A percentile compares a stretch with the other conserved stretches of the same genome.
Conservation (phyloP, 2,329 filamentous ascomycete species). For the Sordariomycetes sp. region DNA sequence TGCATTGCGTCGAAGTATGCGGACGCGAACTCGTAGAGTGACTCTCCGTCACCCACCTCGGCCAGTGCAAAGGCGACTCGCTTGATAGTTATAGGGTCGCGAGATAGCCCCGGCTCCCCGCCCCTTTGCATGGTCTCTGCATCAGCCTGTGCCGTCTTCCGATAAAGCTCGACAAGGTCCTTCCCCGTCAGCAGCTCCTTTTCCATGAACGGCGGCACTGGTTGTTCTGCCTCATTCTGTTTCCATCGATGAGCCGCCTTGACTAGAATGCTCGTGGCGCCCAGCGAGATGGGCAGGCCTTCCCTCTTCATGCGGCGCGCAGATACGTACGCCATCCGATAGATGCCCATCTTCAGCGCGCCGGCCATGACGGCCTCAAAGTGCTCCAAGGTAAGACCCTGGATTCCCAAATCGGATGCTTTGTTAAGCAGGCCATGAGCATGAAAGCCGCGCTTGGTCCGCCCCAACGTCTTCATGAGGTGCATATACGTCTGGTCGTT, state of each 20-base stretch:
- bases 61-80: constrained; percentile 22
- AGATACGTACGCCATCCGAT: constrained; percentile 27
- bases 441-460: constrained; percentile 36
- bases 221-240: constrained; percentile 27
- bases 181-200: constrained; percentile 14
- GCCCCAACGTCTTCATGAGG: constrained; percentile 36
- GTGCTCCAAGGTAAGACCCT: constrained; percentile 32
- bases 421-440: constrained; percentile 36
- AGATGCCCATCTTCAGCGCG: constrained; percentile 24
- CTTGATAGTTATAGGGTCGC: constrained; percentile 15
- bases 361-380: constrained; percentile 22
- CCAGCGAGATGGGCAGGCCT: constrained; percentile 29
- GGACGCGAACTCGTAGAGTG: constrained; percentile 45
- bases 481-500: constrained; percentile 37
- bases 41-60: constrained; percentile 32
- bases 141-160: neutral
- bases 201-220: constrained; percentile 1
- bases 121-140: neutral
- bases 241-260: constrained; percentile 6
- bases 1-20: constrained; percentile 28
- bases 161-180: constrained; percentile 18
- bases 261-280: constrained; percentile 13
- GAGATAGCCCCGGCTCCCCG: neutral
- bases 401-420: constrained; percentile 32
- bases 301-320: constrained; percentile 29